These are phyloP conservation scores for Picea glauca DNA, from an alignment of 75 land plant species.

Conservation along the genomic window DNA sequence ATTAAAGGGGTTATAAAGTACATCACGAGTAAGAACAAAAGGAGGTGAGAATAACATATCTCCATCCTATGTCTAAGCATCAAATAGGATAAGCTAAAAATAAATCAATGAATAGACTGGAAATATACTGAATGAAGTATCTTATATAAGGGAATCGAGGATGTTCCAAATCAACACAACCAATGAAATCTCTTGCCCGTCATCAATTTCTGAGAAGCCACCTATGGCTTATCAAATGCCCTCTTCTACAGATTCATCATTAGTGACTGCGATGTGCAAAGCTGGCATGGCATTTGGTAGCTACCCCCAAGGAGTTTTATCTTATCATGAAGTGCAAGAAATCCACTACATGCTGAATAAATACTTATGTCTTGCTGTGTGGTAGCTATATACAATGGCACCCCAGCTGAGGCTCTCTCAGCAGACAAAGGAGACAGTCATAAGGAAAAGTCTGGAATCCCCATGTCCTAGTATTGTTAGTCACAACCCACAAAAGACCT, in stretches of 20 bases:
- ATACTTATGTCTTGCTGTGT: not conserved
- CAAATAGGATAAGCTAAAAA: not conserved
- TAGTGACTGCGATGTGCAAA: no score
- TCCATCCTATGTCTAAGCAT: not conserved
- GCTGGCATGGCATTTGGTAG: no score
- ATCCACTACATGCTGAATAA: no score
- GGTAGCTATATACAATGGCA: not conserved
- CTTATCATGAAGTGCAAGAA: no score
- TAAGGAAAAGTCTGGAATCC: no score
- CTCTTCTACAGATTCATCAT: not conserved
- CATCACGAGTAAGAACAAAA: not conserved
- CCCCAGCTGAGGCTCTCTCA: not conserved
- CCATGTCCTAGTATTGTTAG: no score
- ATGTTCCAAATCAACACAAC: not conserved
- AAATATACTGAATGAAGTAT: not conserved
- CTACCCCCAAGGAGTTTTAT: no score
- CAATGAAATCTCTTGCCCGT: no score
- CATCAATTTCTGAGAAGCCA: not conserved
- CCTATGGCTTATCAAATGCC: not conserved
- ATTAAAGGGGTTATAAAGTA: no score
- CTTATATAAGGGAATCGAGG: not conserved
- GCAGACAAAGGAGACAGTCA: no score
- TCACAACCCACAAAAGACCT: no score
- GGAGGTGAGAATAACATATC: not conserved
- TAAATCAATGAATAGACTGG: not conserved